phyloP scores from a whole-genome alignment of 164 flowering plant genomes.

The Magnolia sinica region DNA sequence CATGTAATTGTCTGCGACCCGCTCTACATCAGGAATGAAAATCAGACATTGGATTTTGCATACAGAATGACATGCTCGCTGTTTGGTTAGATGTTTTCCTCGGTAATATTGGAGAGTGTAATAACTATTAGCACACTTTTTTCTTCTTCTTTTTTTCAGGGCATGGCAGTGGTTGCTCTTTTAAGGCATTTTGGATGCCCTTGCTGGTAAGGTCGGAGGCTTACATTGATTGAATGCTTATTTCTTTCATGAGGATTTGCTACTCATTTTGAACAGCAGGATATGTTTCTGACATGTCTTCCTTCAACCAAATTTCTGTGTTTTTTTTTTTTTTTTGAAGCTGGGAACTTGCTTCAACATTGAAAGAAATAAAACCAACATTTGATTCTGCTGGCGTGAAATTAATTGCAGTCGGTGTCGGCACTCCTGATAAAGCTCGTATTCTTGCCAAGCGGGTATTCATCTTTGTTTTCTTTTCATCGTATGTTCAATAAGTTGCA shows the following conservation, averaged over 20 bases:
- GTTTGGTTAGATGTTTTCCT: not conserved
- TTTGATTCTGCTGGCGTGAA: constrained; percentile 84
- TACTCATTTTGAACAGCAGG: not conserved
- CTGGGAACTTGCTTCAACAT: constrained; percentile 83
- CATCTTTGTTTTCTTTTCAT: not conserved
- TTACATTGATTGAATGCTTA: not conserved
- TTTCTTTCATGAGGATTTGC: not conserved
- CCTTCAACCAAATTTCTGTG: not conserved
- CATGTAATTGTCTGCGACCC: no score
- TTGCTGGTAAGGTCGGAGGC: constrained; percentile 56
- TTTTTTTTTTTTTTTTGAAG: constrained; percentile 25
- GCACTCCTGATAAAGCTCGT: constrained; percentile 80
- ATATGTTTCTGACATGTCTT: not conserved
- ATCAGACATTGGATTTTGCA: not conserved
- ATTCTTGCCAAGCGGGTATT: constrained; percentile 74
- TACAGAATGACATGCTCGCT: not conserved
- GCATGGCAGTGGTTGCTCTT: constrained; percentile 85
- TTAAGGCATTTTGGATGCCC: constrained; percentile 91
- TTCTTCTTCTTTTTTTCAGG: constrained; percentile 37
- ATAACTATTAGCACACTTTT: no score
- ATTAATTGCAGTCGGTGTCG: constrained; percentile 88
- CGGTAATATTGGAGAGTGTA: not conserved
- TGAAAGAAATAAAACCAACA: constrained; percentile 61
- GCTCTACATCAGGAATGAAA: no score
- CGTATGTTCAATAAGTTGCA: not conserved